Evolutionary conservation across 305 asterid genomes (phyloP), one percentile per base, ranked within the genome.

Genomic region (Fraxinus angustifolia): DNA sequence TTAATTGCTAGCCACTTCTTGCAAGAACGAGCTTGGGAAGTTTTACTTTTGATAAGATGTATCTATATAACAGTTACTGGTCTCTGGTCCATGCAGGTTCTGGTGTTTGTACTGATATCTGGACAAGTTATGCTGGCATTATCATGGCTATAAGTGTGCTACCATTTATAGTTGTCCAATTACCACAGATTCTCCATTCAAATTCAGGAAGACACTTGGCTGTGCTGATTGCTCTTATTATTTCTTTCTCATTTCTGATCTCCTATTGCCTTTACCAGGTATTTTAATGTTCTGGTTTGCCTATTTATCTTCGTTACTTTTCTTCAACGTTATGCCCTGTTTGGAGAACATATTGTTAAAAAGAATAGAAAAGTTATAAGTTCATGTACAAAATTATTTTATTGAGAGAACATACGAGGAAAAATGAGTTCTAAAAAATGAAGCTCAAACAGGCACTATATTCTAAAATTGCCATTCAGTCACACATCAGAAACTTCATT

Each of bases 251-350:
- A 36, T 89, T 92, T 67, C 88, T 94, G 73, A 80, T 96, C 84
- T 68, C 93, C 81, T 96, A 96, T 82, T 96, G 98, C 87, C 84
- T 94, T 58, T 96, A 93, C 90, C 99, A 94, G 99, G 98, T 96
- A 92, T 75, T 80, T 33, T 5, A 2, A 30, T 50, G 7, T 68
- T 56, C 77, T 75, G 30, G 38, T 6, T 78, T 81, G n/a, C 56
- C 62, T 80, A 23, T 33, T 68, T 62, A 0, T 65, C 79, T 70
- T 35, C 48, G 62, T 76, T 74, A 67, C 82, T 50, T 28, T 79
- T 78, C 78, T 31, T 42, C 6, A 14, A 12, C 12, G 12, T 45
- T 45, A 45, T 3, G 56, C 56, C 5, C 0, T 12, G 6, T 45
- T 3, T 45, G 56, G 6, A 45, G 6, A 45, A 45, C 12, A 1